Evolutionary conservation across 495 filamentous ascomycete genomes (phyloP), one percentile per base, ranked within the genome.

Genomic region (Penicillium silybi): DNA sequence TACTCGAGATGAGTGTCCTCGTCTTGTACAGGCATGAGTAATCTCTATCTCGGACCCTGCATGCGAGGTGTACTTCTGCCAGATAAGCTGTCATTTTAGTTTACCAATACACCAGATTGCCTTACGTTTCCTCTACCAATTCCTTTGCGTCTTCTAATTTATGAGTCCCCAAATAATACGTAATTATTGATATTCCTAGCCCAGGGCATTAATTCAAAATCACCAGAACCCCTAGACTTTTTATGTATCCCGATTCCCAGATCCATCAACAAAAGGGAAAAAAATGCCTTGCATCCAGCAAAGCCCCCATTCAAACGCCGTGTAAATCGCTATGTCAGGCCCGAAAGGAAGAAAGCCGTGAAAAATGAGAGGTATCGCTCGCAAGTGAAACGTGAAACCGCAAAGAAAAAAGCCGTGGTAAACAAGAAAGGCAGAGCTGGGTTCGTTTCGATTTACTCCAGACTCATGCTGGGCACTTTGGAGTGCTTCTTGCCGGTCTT

Each of bases 401-500:
- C 4, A 48, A n/a, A 37, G 16, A 20, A 17, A 42, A 25, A 25
- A 25, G 26, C 35, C 6, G 26, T 41, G 35, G 22, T 40, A 9
- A 41, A 7, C 10, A 15, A 11, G 11, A 6, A 18, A 48, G 22
- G 38, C 38, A 17, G 7, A 13, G 32, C 7, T 46, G 17, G 18
- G 20, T 2, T 32, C 3, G 17, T 52, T n/a, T n/a, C n/a, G n/a
- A n/a, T n/a, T 46, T 52, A 63, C 54, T 63, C 62, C n/a, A 65
- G 46, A 34, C 46, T 58, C 46, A 65, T 22, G 22, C 44, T 51
- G 18, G 53, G 52, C 19, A 65, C 58, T n/a, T 65, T 51, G 25
- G 57, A 54, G 19, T 41, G 53, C 20, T 63, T 59, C 22, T 23
- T 38, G 15, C 9, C 16, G 9, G 50, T 25, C 19, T 48, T 56